phyloP scores from a whole-genome alignment of 2,329 filamentous ascomycete species.

The Fusarium praegraminearum region DNA sequence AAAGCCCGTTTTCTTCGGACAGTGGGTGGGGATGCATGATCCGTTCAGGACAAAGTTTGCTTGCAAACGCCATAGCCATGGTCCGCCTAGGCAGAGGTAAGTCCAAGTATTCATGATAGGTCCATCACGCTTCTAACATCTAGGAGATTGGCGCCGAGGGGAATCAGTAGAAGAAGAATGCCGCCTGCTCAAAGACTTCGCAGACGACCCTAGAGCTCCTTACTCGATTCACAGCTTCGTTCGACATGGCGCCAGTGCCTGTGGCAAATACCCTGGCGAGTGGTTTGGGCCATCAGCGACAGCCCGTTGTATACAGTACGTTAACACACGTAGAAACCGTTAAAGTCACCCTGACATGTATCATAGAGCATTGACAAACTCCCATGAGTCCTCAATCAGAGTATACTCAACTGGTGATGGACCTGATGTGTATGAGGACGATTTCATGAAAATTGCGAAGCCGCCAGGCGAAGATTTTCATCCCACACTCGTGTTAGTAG shows the following conservation, averaged over 20 bases:
- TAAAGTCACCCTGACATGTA: conserved; percentile 8
- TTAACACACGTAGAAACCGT: conserved; percentile 50
- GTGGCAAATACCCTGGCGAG: conserved; percentile 94
- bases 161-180: conserved; percentile 70
- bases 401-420: conserved; percentile 93
- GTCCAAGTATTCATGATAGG: conserved; percentile 23
- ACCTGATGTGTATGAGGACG: conserved; percentile 92
- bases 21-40: conserved; percentile 99
- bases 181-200: conserved; percentile 81
- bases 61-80: conserved; percentile 85
- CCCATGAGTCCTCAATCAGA: conserved; percentile 72
- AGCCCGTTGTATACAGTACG: conserved; percentile 88
- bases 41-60: conserved; percentile 89
- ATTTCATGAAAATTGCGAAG: conserved; percentile 81
- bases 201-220: conserved; percentile 85
- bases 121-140: conserved; percentile 22
- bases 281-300: conserved; percentile 99
- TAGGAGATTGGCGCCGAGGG: conserved; percentile 78
- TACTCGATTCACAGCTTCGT: conserved; percentile 98
- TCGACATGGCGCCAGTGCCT: conserved; percentile 83
- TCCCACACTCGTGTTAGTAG: conserved; percentile 89
- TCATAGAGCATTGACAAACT: conserved; percentile 77
- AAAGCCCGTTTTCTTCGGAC: conserved; percentile 88
- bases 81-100: conserved; percentile 82
- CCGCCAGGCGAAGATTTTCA: conserved; percentile 74